Conservation (phyloP, 1,139 yeast genomes). For the Saccharomyces pastorianus region DNA sequence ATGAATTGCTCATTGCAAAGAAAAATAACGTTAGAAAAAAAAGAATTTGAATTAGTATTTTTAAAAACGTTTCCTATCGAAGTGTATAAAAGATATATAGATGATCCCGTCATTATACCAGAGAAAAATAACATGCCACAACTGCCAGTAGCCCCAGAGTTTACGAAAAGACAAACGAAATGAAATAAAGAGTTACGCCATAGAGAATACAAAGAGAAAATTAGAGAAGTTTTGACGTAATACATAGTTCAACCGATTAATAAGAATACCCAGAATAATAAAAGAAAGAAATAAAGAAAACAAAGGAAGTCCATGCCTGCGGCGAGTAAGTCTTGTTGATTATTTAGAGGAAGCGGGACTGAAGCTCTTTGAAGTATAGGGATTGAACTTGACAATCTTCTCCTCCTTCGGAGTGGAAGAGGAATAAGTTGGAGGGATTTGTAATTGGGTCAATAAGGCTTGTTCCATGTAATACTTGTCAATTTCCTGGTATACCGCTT, state of each 20-base stretch:
- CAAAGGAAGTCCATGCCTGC: background rate
- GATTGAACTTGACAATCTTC: constrained; percentile 17
- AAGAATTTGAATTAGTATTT: no score
- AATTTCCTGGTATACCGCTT: constrained; percentile 14
- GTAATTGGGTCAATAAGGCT: constrained; percentile 6
- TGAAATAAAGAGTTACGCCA: background rate
- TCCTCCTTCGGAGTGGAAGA: constrained; percentile 5
- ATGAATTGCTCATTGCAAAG: background rate
- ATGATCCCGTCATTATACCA: background rate
- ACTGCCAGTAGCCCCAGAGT: background rate
- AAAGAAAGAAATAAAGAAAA: background rate
- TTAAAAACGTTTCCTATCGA: background rate
- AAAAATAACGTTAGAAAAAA: background rate
- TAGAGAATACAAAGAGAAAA: background rate
- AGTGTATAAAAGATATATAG: background rate
- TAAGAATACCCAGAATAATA: background rate
- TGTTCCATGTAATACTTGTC: constrained; percentile 12
- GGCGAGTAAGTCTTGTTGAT: constrained; percentile 1
- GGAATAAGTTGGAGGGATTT: constrained; percentile 6
- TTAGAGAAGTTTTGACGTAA: background rate
- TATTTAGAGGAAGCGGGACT: constrained; percentile 14
- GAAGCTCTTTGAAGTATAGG: constrained; percentile 33
- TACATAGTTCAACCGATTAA: background rate
- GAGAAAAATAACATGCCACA: background rate
- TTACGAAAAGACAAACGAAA: background rate